Base-by-base conservation (phyloP, 2,329 filamentous ascomycete genomes). In the Magnaporthiopsis rhizophila region DNA sequence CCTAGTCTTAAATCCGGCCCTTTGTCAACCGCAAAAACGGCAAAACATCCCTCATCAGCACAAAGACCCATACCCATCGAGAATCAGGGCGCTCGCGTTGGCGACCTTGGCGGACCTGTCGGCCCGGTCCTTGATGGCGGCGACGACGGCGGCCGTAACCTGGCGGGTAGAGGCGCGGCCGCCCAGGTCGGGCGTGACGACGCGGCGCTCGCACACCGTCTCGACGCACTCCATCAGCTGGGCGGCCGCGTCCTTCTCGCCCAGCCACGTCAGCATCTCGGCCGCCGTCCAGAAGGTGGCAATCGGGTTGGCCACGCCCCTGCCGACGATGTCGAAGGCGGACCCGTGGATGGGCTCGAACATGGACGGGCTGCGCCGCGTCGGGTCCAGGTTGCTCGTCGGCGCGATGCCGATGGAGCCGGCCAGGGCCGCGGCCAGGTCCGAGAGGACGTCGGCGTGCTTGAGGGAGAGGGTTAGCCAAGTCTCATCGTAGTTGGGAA, bases 371-470 rank as follows among this genome's bases (percentile, higher is more conserved):
- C 82, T 69, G 71, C 79, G n/a, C 75, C 81, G 69, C 9, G 74
- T 75, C 6, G 86, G 86, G 68, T 89, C 86, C 8, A 89, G 77
- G 68, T 88, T 89, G 50, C 78, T 82, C 0, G 86, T 88, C 2
- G 87, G 86, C 2, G 87, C 87, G 65, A 89, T 89, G 6, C 87
- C 86, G 67, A 89, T 89, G 3, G 81, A 86, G 2, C 87, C 87
- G n/a, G 86, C 86, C 4, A 89, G 76, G 0, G 86, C 85, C 21
- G 87, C 86, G 18, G 86, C 87, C 21, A 89, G 78, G 71, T 90
- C 87, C 5, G 85, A 88, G 2, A 89, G 79, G 64, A 89, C 88
- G 69, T 89, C 86, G 18, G 84, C 85, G 68, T 78, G 76, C 64
- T 66, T 30, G 28, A 30, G 28, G 28, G 28, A 30, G 36, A 21